A percentile compares a stretch with the other conserved stretches of the same genome.
Conservation (phyloP, 2,329 filamentous ascomycete species). For the Corinectria fuckeliana region DNA sequence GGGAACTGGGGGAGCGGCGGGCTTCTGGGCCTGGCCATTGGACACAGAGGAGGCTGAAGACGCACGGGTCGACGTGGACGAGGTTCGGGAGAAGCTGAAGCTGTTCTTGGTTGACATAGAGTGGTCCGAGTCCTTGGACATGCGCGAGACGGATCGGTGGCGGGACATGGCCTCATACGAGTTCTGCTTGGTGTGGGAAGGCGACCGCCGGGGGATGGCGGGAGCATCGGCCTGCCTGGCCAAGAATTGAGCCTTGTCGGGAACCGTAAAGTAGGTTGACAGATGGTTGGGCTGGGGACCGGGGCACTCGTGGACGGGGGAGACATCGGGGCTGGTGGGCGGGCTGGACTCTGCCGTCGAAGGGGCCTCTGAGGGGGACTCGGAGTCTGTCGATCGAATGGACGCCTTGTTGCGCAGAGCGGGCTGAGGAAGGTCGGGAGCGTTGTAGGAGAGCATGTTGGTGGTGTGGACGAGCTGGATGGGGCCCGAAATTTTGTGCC, state of each 20-base stretch:
- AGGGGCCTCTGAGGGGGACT: constrained; percentile 63
- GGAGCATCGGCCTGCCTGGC: constrained; percentile 48
- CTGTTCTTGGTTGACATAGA: constrained; percentile 63
- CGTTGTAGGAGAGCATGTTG: constrained; percentile 95
- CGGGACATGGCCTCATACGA: constrained; percentile 76
- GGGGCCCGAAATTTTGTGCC: constrained; percentile 84
- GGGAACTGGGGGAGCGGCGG: constrained; percentile 41
- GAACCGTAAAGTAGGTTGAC: constrained; percentile 69
- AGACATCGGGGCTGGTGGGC: constrained; percentile 73
- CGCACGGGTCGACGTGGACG: constrained; percentile 61
- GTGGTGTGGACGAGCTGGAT: constrained; percentile 90
- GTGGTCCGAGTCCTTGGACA: constrained; percentile 60
- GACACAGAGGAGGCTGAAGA: constrained; percentile 54
- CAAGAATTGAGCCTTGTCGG: constrained; percentile 51
- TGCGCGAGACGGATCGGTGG: constrained; percentile 65
- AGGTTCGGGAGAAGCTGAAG: constrained; percentile 63
- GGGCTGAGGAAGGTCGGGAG: constrained; percentile 75
- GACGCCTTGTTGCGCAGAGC: constrained; percentile 28
- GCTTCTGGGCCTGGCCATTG: constrained; percentile 38
- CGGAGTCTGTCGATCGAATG: constrained; percentile 45
- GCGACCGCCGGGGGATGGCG: constrained; percentile 76
- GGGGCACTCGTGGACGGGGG: constrained; percentile 59
- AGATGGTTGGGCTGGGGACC: constrained; percentile 70
- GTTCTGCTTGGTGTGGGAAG: constrained; percentile 88
- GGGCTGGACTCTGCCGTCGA: constrained; percentile 63